Conservation (phyloP, 108 stramenopile genomes). For the Discostella stelligeroides region DNA sequence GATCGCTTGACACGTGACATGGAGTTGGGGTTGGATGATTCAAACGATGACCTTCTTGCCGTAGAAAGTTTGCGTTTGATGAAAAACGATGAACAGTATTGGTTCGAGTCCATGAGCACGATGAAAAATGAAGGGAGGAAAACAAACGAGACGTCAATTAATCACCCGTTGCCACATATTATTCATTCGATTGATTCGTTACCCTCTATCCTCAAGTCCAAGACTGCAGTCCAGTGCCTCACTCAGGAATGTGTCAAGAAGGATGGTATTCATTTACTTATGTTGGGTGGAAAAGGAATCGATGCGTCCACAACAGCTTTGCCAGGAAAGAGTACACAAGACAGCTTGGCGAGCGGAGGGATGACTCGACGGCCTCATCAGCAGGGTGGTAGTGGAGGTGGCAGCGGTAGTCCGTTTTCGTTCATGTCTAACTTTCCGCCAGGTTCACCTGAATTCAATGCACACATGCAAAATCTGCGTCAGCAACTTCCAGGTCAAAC, state of each 20-base stretch:
- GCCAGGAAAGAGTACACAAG: constrained; percentile 29
- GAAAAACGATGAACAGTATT: constrained; percentile 67
- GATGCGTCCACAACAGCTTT: constrained; percentile 65
- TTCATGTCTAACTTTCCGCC: constrained; percentile 53
- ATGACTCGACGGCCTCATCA: constrained; percentile 32
- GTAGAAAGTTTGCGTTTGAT: constrained; percentile 65
- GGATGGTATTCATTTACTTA: constrained; percentile 69
- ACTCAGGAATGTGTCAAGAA: constrained; percentile 73
- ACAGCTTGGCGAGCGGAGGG: constrained; percentile 17
- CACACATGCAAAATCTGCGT: constrained; percentile 34
- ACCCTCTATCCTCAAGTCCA: constrained; percentile 71
- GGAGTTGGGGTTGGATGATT: constrained; percentile 74
- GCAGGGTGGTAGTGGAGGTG: background rate
- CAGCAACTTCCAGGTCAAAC: constrained; percentile 1
- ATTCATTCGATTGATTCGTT: constrained; percentile 76
- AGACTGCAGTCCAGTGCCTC: constrained; percentile 76
- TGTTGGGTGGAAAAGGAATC: constrained; percentile 79
- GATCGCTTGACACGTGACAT: constrained; percentile 77
- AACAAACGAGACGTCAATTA: background rate
- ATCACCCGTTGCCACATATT: constrained; percentile 60
- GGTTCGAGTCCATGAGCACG: constrained; percentile 30
- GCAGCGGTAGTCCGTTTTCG: constrained; percentile 42
- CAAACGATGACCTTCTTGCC: constrained; percentile 79
- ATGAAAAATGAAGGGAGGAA: constrained; percentile 1
- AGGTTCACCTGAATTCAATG: constrained; percentile 46